Base-by-base conservation (phyloP, 129 eudicot species). In the Lonicera japonica region DNA sequence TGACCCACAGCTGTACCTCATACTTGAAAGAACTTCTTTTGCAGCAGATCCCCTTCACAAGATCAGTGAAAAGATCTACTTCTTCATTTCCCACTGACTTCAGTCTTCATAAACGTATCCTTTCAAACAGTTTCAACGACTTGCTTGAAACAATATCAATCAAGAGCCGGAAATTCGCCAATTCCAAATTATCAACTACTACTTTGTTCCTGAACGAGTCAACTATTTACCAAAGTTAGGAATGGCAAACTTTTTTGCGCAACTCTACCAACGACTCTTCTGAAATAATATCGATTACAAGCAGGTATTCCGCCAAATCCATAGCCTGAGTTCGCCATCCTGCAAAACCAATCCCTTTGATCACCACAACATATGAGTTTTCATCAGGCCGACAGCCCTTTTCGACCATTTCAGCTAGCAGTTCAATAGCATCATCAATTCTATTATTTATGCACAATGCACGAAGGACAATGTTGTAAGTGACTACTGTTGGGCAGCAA, bases 321-420 rank as follows among this genome's bases (percentile, higher is more conserved):
- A 79, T 56, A 48, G 97, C 97, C 67, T 78, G 84, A 15, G 61
- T 70, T 47, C 81, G 63, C 80, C 79, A 75, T n/a, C 97, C 97
- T 13, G 80, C 71, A 70, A 75, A 90, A 18, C 95, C 95, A 48
- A 86, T 71, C 54, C 95, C 97, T 77, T 86, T 88, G 45, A 90
- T 64, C 75, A 90, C 48, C 64, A 86, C 58, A 71, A 81, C 64
- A 38, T 90, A 90, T 0, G 88, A 75, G 1, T 86, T 83, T 53
- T 90, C 95, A 63, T 83, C 86, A 21, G 92, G 95, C 63, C 64
- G 69, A 63, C 81, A 71, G 11, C 89, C 79, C 58, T 34, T 76
- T 58, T 76, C 80, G 20, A 90, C 86, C 95, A 90, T 90, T 62
- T 77, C 73, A 17, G 61, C 95, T 5, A 90, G 78, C 21, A 86